Percentiles rank a stretch among this genome's conserved stretches.
Conservation (phyloP, 352 stramenopile species). For the Pythium insidiosum region DNA sequence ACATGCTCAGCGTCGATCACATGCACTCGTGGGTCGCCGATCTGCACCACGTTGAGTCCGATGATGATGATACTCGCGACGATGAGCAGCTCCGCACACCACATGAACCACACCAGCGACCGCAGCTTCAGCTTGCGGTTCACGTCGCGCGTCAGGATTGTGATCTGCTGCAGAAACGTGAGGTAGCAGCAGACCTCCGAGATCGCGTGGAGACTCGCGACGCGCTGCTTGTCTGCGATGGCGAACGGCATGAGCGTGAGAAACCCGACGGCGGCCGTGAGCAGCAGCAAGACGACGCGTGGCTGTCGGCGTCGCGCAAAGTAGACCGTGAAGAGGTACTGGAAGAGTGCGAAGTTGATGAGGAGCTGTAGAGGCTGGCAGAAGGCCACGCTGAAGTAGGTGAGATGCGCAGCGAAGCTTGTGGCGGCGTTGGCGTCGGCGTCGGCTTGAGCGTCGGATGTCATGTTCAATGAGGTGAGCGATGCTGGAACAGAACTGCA, state of each 20-base stretch:
- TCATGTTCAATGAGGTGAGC: too few species aligned
- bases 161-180: slow-evolving; percentile 20
- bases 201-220: slow-evolving; percentile 16
- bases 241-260: slow-evolving; percentile 15
- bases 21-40: neutral
- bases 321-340: slow-evolving; percentile 7
- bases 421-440: too few species aligned
- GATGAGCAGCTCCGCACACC: slow-evolving; percentile 4
- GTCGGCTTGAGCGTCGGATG: too few species aligned
- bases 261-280: slow-evolving; percentile 12
- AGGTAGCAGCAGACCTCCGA: slow-evolving; percentile 14
- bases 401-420: too few species aligned
- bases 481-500: too few species aligned
- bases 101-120: neutral
- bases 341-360: slow-evolving; percentile 14
- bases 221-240: slow-evolving; percentile 11
- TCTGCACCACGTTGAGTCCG: slow-evolving; percentile 6
- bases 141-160: slow-evolving; percentile 14
- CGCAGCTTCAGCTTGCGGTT: slow-evolving; percentile 11
- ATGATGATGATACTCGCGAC: slow-evolving; percentile 7
- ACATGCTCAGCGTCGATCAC: neutral
- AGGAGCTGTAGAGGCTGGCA: slow-evolving; percentile 8
- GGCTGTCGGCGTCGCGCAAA: slow-evolving; percentile 8
- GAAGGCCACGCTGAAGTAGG: too few species aligned
- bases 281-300: slow-evolving; percentile 9